These are phyloP conservation scores for Termitomyces eurrhizus DNA, from an alignment of 768 basidiomycete genomes.

Conservation along the genomic window DNA sequence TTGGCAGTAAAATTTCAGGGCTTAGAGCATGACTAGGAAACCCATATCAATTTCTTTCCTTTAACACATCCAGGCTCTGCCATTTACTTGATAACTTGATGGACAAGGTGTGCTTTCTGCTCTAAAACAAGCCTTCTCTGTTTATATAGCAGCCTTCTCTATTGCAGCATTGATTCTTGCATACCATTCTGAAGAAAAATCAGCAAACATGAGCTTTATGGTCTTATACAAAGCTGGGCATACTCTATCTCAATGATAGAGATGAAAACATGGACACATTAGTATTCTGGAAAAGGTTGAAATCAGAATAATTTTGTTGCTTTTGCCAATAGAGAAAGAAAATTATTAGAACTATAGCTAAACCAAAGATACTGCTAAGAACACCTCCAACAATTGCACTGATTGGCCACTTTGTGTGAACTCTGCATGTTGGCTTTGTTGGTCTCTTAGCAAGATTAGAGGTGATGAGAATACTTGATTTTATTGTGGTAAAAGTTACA, in stretches of 20 bases:
- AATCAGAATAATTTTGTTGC: not conserved
- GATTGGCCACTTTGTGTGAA: not conserved
- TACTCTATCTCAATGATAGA: conserved; percentile 4
- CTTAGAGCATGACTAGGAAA: not conserved
- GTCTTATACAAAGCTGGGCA: not conserved
- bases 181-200: conserved; percentile 5
- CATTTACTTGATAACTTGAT: not conserved
- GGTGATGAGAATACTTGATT: not conserved
- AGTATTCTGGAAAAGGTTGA: not conserved
- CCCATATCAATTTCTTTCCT: not conserved
- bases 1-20: not conserved
- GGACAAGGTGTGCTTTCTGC: not conserved
- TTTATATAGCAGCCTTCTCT: conserved; percentile 7
- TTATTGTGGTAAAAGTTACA: not conserved
- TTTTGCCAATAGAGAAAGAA: conserved; percentile 1
- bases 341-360: not conserved
- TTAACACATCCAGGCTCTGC: not conserved
- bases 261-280: not conserved
- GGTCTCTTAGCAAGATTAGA: too few species aligned
- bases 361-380: not conserved
- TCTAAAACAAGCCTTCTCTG: conserved; percentile 5
- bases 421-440: not conserved
- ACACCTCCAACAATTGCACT: conserved; percentile 8
- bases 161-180: not conserved
- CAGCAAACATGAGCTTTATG: not conserved